phyloP scores from a whole-genome alignment of 225 moss, liverwort and hornwort genomes.

The Lunularia cruciata region DNA sequence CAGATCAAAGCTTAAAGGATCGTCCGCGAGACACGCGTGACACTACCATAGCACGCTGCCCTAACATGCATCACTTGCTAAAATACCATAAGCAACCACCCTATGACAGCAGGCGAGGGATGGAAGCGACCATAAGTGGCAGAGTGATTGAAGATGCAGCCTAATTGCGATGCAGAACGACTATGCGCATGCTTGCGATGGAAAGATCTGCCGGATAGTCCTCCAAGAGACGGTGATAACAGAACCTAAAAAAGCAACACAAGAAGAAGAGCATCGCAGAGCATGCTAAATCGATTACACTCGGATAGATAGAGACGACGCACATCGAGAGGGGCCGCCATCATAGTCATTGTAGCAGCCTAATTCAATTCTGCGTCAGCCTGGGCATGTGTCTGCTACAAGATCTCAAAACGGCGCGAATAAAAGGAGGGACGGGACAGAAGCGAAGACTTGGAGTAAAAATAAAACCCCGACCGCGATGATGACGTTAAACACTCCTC shows the following conservation, averaged over 20 bases:
- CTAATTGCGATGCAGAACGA: constrained; percentile 36
- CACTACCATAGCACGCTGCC: constrained; percentile 33
- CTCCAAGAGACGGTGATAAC: constrained; percentile 5
- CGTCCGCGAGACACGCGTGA: constrained; percentile 33
- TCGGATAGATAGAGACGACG: constrained; percentile 49
- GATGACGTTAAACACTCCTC: constrained; percentile 19
- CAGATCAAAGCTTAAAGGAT: constrained; percentile 46
- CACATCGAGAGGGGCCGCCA: constrained; percentile 63
- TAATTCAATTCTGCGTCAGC: constrained; percentile 57
- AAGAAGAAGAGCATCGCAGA: constrained; percentile 39
- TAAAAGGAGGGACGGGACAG: constrained; percentile 27
- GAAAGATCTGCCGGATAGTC: constrained; percentile 38
- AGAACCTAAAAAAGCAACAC: constrained; percentile 36
- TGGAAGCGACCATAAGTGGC: constrained; percentile 12
- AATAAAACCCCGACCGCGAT: constrained; percentile 27
- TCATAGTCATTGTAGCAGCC: constrained; percentile 65
- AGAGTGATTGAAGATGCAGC: constrained; percentile 26
- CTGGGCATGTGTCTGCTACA: constrained; percentile 57
- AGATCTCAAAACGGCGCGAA: constrained; percentile 59
- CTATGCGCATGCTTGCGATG: constrained; percentile 8
- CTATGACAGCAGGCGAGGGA: constrained; percentile 13
- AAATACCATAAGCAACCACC: constrained; percentile 25
- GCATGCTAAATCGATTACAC: constrained; percentile 36
- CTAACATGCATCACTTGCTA: constrained; percentile 40
- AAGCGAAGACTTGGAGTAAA: background rate